Base-by-base conservation (phyloP, 1,139 yeast genomes). In the Scheffersomyces parashehatae region DNA sequence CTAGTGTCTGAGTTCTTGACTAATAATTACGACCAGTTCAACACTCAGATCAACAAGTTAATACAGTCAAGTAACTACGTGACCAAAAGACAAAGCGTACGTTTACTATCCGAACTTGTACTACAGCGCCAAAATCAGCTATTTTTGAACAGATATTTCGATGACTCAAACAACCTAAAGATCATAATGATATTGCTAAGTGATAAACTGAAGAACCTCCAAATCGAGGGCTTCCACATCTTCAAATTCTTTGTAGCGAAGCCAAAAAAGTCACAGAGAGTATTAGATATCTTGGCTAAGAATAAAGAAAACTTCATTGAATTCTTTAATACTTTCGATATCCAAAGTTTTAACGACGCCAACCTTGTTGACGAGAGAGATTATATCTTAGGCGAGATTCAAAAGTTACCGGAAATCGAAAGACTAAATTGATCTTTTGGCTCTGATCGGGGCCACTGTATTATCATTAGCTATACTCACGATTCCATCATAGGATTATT, bases 191-290 rank as follows among this genome's bases (percentile, higher is more conserved):
- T 87, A 33, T 68, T 90, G 47, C 71, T 93, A 53, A 85, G 95
- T 50, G 97, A 93, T 60, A 87, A 86, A 64, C 90, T 95, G 56
- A 88, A 86, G 56, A 91, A 90, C 62, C 75, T 93, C 47, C 97
- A 90, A 61, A 69, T 83, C 45, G 99, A 93, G 64, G 93, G 96
- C 3, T 93, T 93, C 60, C 93, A 93, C 55, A 85, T 93, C 32
- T 93, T 93, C 69, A 93, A 93, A 65, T 88, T 85, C 35, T 89
- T 93, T 65, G 91, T 90, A 30, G 99, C 97, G 6, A 93, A 93
- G 62, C 99, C 99, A 5, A 84, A 86, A 53, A 91, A 91, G 63
- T 77, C 90, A 1, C 89, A 84, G 59, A 82, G 85, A 9, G 83
- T 93, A 3, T 70, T 79, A 46, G 97, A 91, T 62, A 87, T 93